Base-by-base conservation (phyloP, 1,284 basidiomycete species). In the Ganoderma leucocontextum region DNA sequence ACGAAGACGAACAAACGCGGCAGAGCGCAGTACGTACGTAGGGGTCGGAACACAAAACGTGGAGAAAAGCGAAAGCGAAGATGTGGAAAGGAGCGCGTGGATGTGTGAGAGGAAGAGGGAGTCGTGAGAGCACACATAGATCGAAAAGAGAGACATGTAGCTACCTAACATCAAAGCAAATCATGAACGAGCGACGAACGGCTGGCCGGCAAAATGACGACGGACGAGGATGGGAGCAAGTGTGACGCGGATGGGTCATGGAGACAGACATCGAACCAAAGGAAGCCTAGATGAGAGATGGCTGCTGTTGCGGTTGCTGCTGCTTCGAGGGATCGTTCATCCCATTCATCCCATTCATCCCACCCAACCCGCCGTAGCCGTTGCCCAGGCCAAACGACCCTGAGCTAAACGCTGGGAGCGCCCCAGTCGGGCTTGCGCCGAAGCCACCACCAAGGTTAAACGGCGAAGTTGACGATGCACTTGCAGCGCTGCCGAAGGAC, bases 261-360 rank as follows among this genome's bases (percentile, higher is more conserved):
- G 17, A 15, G 41, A 19, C 15, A 42, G 17, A 42, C 15, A n/a
- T n/a, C 17, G 17, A 42, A 42, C 15, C 15, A 4, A 5, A 8
- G 52, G 9, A 39, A 55, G 19, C 58, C 70, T 76, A 85, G 67
- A 85, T 84, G 66, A 86, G 75, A 19, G 83, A 82, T 65, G 80
- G 76, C 64, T 75, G 78, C 59, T 76, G 74, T 71, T 80, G 77
- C 63, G 73, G 75, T 60, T 75, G 77, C 59, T 76, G 73, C 61
- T 71, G 73, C 52, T 72, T 75, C 64, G 77, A 70, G 17, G 69
- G 29, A 49, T 74, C 75, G 69, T 75, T 75, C 39, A 70, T 68
- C 12, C 65, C 60, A 25, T 62, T 66, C 47, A 66, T 68, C 12
- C 65, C 60, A 25, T 62, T 66, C 47, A 66, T 68, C 12, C 65